Evolutionary conservation across 176 grass and related monocot genomes (phyloP), one percentile per base, ranked within the genome.

Genomic region (Puya raimondii): DNA sequence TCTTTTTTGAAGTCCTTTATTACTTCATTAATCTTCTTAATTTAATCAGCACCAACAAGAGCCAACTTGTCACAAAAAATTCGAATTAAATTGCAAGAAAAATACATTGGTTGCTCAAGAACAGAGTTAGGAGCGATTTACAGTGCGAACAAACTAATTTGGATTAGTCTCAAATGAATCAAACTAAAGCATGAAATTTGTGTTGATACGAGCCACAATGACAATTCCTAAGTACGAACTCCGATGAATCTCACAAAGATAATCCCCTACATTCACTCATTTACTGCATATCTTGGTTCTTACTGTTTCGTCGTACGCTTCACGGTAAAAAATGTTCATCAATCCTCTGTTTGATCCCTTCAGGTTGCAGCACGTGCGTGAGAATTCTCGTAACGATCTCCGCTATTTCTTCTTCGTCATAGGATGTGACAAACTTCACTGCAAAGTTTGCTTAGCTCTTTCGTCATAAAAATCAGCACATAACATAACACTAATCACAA

Each of bases 341-440:
- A 16, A 33, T 29, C 64, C 79, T 85, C 26, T 81, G 57, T 64
- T 75, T 72, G 33, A 79, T 80, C 42, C 50, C 83, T 68, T 81
- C 78, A 47, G 65, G 78, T 67, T 78, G 82, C 69, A 90, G 68
- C 53, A 95, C 78, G 26, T 95, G 87, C 67, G 79, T 63, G 22
- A 95, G 81, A 87, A 95, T 90, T 58, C 48, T 75, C 22, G 74
- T 22, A 75, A 85, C 87, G 78, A 80, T 61, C 76, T 77, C 78
- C 70, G 82, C 47, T 48, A 95, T 87, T 69, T 95, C 75, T 79
- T 90, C 81, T 66, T 95, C 87, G 70, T 84, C 84, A 64, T 90
- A 81, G 1, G 76, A 82, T 3, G 87, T 95, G 16, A 69, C 76
- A 68, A 85, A 87, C 65, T 63, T 82, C 53, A 85, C 87, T 87